These are phyloP conservation scores for Neurospora tetraspora DNA, from an alignment of 495 filamentous ascomycete species.

Conservation along the genomic window DNA sequence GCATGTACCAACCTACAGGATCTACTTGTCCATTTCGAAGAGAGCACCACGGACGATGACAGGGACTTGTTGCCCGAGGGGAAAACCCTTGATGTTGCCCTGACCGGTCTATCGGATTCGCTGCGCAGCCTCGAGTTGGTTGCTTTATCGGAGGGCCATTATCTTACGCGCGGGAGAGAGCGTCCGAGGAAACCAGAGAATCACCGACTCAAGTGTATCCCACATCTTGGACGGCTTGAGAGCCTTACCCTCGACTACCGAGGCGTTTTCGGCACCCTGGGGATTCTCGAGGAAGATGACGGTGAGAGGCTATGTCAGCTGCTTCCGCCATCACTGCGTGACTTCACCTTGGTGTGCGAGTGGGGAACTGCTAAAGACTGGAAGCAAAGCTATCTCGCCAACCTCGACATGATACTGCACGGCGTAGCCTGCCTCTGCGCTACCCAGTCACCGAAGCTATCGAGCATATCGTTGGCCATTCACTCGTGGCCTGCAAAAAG, in stretches of 20 bases:
- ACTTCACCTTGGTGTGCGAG: slow-evolving; percentile 25
- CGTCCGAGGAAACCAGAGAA: slow-evolving; percentile 26
- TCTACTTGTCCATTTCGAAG: slow-evolving; percentile 24
- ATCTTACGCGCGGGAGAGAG: slow-evolving; percentile 22
- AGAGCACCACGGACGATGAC: slow-evolving; percentile 19
- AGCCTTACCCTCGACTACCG: slow-evolving; percentile 23
- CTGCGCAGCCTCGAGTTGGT: slow-evolving; percentile 21
- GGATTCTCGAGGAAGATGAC: slow-evolving; percentile 24
- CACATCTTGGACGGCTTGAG: slow-evolving; percentile 14
- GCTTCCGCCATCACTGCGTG: slow-evolving; percentile 16
- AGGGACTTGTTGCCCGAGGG: slow-evolving; percentile 20
- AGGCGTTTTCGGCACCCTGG: slow-evolving; percentile 24
- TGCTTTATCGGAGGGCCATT: slow-evolving; percentile 20
- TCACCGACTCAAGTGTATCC: slow-evolving; percentile 23
- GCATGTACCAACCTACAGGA: slow-evolving; percentile 21
- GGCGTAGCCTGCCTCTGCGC: slow-evolving; percentile 20
- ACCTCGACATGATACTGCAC: slow-evolving; percentile 25
- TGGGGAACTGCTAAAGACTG: slow-evolving; percentile 24
- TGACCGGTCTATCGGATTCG: slow-evolving; percentile 11
- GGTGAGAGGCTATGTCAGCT: slow-evolving; percentile 24
- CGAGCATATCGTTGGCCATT: slow-evolving; percentile 20
- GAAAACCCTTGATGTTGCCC: slow-evolving; percentile 20
- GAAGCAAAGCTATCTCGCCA: slow-evolving; percentile 23
- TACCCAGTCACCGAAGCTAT: slow-evolving; percentile 8
- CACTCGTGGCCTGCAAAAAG: slow-evolving; percentile 27